phyloP scores from a whole-genome alignment of 75 land plant species.

The Pinus taeda region DNA sequence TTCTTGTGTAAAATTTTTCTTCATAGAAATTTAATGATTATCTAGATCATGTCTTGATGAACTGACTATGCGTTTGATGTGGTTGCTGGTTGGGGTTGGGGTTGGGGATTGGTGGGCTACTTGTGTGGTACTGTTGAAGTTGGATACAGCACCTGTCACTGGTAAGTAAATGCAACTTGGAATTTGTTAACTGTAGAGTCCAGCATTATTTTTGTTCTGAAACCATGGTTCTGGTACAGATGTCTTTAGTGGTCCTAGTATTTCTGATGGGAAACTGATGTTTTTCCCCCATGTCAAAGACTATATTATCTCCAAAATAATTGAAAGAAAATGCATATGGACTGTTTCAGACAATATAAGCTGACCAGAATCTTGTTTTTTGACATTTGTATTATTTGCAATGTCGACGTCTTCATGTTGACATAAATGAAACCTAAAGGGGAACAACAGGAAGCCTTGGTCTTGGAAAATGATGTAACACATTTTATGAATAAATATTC shows the following conservation, averaged over 20 bases:
- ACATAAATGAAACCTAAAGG: not conserved
- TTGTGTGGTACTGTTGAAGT: conserved; percentile 40
- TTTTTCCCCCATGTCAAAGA: not conserved
- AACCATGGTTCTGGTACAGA: not conserved
- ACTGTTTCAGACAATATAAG: not conserved
- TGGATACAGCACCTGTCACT: conserved; percentile 99
- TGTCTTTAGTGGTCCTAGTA: not conserved
- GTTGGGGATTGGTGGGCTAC: not conserved
- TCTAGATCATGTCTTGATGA: not conserved
- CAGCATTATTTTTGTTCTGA: not conserved
- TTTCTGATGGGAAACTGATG: not conserved
- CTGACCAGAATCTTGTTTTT: not conserved
- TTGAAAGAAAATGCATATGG: not conserved
- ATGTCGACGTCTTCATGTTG: not conserved
- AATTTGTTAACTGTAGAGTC: not conserved
- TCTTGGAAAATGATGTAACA: not conserved
- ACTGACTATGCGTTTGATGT: conserved; percentile 5
- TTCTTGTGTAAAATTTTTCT: not conserved
- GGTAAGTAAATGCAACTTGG: conserved; percentile 47
- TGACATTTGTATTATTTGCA: conserved; percentile 3
- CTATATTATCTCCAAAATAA: no score
- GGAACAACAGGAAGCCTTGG: not conserved
- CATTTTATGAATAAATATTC: not conserved
- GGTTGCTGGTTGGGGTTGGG: not conserved
- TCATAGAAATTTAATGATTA: not conserved